Evolutionary conservation across 2,329 filamentous ascomycete species (phyloP), one percentile per base, ranked within the genome.

Genomic region (Ceratocystis papillata): DNA sequence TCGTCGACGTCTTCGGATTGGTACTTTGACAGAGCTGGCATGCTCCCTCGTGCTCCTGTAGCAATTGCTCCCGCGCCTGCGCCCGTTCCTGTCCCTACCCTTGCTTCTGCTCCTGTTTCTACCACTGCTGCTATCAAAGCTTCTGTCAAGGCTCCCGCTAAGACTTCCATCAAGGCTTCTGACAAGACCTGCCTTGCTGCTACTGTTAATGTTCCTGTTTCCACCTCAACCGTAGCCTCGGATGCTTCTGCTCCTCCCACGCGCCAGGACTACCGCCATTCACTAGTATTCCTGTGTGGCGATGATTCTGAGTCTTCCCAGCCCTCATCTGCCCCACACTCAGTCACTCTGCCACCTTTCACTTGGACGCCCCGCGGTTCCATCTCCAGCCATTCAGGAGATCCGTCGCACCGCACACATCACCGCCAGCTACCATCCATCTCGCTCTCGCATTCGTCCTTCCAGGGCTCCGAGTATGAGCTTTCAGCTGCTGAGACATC

Each of bases 191-290:
- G 48, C 48, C 10, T 12, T 50, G 53, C 53, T 17, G 3, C 53
- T 30, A 28, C 53, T n/a, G 15, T 22, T 28, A 12, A 30, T 17
- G 4, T 8, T 12, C 20, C 50, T 55, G n/a, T 50, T 3, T 22
- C 46, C 20, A 12, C 50, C 12, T 25, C 8, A 12, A 5, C 53
- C 53, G 12, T 17, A 17, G 53, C 22, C 2, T 25, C 53, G 4
- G 28, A 57, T 28, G 53, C 22, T 41, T 41, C 37, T 28, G 53
- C 22, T 2, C 53, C 53, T 12, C 53, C 53, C 22, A 22, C 53
- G 25, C 53, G 53, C 53, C 53, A 28, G 15, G 53, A 57, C 53
- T 57, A 57, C 53, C 53, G 53, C 53, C 53, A 57, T 28, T 57
- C 53, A 25, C 53, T 57, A 28, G 53, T 20, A 15, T 57, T 57